A percentile compares a stretch with the other conserved stretches of the same genome.
Evolutionary conservation across 306 rosid genomes (phyloP).

Genomic region (Senna tora): DNA sequence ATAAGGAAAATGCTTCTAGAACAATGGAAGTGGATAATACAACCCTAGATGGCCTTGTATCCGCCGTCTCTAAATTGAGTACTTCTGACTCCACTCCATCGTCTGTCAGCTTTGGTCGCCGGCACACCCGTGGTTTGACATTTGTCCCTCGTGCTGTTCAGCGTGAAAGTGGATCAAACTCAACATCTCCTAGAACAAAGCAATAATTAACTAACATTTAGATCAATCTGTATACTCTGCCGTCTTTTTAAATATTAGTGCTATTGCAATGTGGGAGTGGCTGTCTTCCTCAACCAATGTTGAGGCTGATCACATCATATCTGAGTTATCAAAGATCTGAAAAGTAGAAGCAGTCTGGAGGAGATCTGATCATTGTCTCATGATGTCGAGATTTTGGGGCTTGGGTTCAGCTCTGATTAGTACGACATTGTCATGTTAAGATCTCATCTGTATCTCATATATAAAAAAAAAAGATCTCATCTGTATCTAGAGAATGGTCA

Average conservation of each 20-base stretch:
- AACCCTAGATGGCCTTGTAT: constrained; percentile 70
- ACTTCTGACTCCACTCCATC: constrained; percentile 82
- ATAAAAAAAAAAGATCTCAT: too few relatives aligned
- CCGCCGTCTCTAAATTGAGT: constrained; percentile 75
- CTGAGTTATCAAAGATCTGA: constrained; percentile 14
- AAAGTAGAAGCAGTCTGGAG: constrained; percentile 23
- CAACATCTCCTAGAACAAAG: constrained; percentile 39
- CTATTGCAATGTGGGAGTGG: background rate
- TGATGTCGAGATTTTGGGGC: constrained; percentile 20
- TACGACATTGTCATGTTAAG: constrained; percentile 15
- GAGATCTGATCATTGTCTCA: background rate
- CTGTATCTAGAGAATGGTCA: background rate
- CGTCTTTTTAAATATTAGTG: background rate
- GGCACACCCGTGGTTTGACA: constrained; percentile 65
- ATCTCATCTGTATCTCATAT: background rate
- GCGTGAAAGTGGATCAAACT: constrained; percentile 53
- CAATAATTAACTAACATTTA: constrained; percentile 28
- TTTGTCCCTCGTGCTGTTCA: constrained; percentile 75
- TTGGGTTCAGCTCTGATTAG: constrained; percentile 11
- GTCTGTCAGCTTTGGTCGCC: constrained; percentile 88
- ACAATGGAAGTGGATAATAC: constrained; percentile 84
- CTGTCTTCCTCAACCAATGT: constrained; percentile 29
- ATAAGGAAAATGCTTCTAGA: constrained; percentile 52
- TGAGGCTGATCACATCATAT: constrained; percentile 23
- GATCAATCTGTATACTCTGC: constrained; percentile 23